Percentiles rank a stretch among this genome's conserved stretches.
These are phyloP conservation scores for Cystobasidium tubakii DNA, from an alignment of 768 basidiomycete genomes.

Conservation along the genomic window DNA sequence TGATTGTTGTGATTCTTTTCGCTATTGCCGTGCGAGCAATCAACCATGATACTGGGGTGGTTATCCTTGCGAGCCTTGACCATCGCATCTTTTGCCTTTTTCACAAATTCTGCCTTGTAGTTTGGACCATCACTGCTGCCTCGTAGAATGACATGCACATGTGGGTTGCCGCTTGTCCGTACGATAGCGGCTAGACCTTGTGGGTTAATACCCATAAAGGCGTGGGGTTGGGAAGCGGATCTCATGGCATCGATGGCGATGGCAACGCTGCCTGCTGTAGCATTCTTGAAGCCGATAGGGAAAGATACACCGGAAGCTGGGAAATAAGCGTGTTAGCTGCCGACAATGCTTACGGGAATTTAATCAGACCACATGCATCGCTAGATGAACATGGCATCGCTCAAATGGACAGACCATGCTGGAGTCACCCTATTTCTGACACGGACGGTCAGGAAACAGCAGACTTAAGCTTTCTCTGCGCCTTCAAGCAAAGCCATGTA, in stretches of 20 bases:
- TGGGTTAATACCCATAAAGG: conserved; percentile 72
- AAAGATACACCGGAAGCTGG: conserved; percentile 84
- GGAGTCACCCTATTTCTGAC: too few species aligned
- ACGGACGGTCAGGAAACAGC: too few species aligned
- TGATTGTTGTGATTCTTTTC: conserved; percentile 91
- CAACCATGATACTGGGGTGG: conserved; percentile 67
- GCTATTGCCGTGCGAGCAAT: conserved; percentile 78
- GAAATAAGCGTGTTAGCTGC: not conserved
- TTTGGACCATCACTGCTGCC: conserved; percentile 90
- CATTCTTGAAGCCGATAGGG: conserved; percentile 98
- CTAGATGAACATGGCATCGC: too few species aligned
- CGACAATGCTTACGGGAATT: not conserved
- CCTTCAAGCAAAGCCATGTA: not conserved
- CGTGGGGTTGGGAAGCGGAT: conserved; percentile 81
- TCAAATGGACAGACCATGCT: too few species aligned
- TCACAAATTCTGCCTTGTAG: conserved; percentile 67
- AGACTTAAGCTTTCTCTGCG: not conserved
- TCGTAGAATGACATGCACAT: conserved; percentile 92
- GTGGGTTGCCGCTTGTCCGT: conserved; percentile 71
- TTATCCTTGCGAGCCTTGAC: conserved; percentile 58
- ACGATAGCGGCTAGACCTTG: conserved; percentile 82
- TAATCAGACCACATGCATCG: too few species aligned
- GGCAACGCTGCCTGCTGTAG: conserved; percentile 80
- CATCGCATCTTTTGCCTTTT: conserved; percentile 60
- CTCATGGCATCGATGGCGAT: conserved; percentile 98